Evolutionary conservation across 2,329 filamentous ascomycete species (phyloP).

Genomic region (Blumeria hordei): DNA sequence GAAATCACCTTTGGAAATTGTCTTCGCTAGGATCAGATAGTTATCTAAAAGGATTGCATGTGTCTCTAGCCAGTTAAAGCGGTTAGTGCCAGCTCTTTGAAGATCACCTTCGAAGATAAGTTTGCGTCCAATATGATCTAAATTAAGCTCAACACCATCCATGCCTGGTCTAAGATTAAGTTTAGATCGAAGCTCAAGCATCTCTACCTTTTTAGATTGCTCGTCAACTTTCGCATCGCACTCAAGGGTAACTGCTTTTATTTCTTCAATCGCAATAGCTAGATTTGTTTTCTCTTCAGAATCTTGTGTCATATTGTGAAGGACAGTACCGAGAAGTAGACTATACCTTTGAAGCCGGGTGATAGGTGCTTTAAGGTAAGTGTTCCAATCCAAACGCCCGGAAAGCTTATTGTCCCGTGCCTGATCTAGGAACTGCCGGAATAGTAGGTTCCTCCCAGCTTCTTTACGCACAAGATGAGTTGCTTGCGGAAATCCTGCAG

Average conservation of each 20-base stretch:
- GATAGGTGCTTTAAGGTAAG: slow-evolving; percentile 79
- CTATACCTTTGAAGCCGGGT: slow-evolving; percentile 79
- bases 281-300: slow-evolving; percentile 79
- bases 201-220: slow-evolving; percentile 70
- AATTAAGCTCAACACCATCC: slow-evolving; percentile 64
- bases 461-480: slow-evolving; percentile 67
- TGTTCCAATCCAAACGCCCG: slow-evolving; percentile 74
- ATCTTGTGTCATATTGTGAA: slow-evolving; percentile 62
- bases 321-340: slow-evolving; percentile 57
- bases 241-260: slow-evolving; percentile 68
- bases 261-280: slow-evolving; percentile 66
- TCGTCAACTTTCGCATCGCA: slow-evolving; percentile 85
- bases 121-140: slow-evolving; percentile 82
- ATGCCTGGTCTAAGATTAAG: slow-evolving; percentile 71
- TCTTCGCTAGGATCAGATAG: slow-evolving; percentile 81
- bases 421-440: slow-evolving; percentile 64
- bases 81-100: slow-evolving; percentile 66
- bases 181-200: slow-evolving; percentile 64
- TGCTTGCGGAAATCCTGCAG: slow-evolving; percentile 64
- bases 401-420: slow-evolving; percentile 57
- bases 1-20: slow-evolving; percentile 40
- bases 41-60: slow-evolving; percentile 90
- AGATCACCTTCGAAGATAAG: slow-evolving; percentile 76
- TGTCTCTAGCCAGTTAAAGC: slow-evolving; percentile 83
- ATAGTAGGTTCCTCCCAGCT: slow-evolving; percentile 60